Evolutionary conservation across 2,329 filamentous ascomycete species (phyloP), one percentile per base, ranked within the genome.

Genomic region (Aphanocladium album): DNA sequence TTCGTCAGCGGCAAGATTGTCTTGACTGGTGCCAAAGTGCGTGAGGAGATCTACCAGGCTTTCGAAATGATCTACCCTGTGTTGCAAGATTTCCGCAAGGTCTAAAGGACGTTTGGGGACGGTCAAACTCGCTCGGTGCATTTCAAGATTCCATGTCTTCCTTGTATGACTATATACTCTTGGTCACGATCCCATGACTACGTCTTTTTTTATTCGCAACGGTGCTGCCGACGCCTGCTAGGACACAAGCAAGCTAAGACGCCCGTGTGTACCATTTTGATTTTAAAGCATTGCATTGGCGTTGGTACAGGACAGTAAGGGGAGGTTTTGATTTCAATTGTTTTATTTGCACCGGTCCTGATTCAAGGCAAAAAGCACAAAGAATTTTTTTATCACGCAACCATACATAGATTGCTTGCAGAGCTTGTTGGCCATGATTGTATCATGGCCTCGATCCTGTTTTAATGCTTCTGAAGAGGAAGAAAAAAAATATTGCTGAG

Each of bases 1-100:
- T 98, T 98, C 80, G 93, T 98, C 71, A 95, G 89, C 71, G 95
- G 93, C 72, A 98, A 98, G 84, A 98, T 98, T 64, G 95, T 98
- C 71, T 84, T 98, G 73, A 98, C 95, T 46, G 95, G 95, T 72
- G 95, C 95, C 67, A 98, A 99, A 75, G 93, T 98, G 66, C 89
- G 95, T 69, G 95, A 99, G 77, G 95, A 98, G 80, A 98, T 99
- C 68, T 96, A 96, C 72, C 90, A 95, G 76, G 92, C 92, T 51
- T 96, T 96, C 72, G 92, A 96, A 80, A 89, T 96, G 87, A 96
- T 97, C 79, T 96, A 96, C 74, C 93, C 93, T 74, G 93, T 96
- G 79, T 81, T 96, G 72, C 90, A 92, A 82, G 82, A 84, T 73
- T 84, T 84, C 77, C 81, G 82, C 69, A 84, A 84, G 73, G 77